Evolutionary conservation across 2,329 filamentous ascomycete genomes (phyloP), one percentile per base, ranked within the genome.

Genomic region (Cladophialophora carrionii): DNA sequence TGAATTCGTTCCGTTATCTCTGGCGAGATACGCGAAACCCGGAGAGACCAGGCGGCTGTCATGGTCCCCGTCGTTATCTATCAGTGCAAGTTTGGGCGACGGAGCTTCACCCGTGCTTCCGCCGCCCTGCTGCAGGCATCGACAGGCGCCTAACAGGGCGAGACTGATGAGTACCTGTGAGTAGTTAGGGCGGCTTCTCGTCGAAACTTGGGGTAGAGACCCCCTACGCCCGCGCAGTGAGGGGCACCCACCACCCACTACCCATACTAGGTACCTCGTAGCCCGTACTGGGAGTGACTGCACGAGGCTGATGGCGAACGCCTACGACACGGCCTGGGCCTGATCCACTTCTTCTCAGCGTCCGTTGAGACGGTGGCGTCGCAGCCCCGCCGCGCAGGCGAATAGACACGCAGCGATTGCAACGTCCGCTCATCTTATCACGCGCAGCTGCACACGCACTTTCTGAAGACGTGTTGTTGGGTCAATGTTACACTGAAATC

Each of bases 1-100:
- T 57, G 34, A 34, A 57, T 14, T 14, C 37, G 48, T 14, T 55
- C 37, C 51, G 58, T 61, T 61, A 61, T 61, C 58, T 61, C 9
- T 46, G 31, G 52, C 52, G 48, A 54, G 52, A 54, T 54, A 54
- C 52, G 52, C 52, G 52, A 54, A 54, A 54, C 52, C 52, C 52
- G 52, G 52, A 54, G 26, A 54, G 52, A 53, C 51, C 17, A 53
- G 22, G 46, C 46, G 7, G 17, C 37, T n/a, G 37, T 43, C 37
- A 51, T 17, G 10, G 9, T 51, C 24, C 14, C 9, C 7, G 9
- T 51, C 20, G 20, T 20, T 51, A 51, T 26, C 48, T 51, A 3
- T 24, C 46, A 20, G 22, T 24, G 37, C 37, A 43, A n/a, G 3
- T 43, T 2, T 43, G 17, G 37, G 17, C 37, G 17, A 43, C 37